Evolutionary conservation across 805 yeast genomes (phyloP).

Genomic region (Brettanomyces naardenensis): DNA sequence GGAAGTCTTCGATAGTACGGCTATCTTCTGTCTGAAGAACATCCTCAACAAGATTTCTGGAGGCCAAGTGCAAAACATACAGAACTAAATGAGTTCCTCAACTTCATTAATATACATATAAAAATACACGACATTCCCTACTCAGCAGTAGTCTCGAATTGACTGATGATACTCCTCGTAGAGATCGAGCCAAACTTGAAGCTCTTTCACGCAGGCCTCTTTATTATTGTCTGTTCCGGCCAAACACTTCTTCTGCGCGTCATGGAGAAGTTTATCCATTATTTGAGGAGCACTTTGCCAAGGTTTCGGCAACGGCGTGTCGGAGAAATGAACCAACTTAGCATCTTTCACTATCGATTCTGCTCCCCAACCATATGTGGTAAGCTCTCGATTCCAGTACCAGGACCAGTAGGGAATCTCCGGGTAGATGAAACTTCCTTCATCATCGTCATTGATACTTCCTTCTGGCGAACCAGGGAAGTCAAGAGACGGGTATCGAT

Average conservation of each 20-base stretch:
- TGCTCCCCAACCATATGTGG: constrained; percentile 29
- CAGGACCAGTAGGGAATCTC: constrained; percentile 4
- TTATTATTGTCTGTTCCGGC: constrained; percentile 1
- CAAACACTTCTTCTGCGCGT: constrained; percentile 23
- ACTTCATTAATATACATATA: not conserved
- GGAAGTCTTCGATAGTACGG: constrained; percentile 46
- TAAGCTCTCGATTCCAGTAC: constrained; percentile 2
- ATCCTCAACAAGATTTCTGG: constrained; percentile 36
- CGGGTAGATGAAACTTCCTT: not conserved
- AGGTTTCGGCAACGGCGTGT: constrained; percentile 60
- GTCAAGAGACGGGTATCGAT: constrained; percentile 7
- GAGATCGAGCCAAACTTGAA: constrained; percentile 9
- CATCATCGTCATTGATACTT: constrained; percentile 2
- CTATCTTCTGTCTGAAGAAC: constrained; percentile 46
- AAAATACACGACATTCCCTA: not conserved
- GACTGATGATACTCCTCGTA: constrained; percentile 9
- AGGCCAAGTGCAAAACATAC: constrained; percentile 14
- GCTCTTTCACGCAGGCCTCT: constrained; percentile 9
- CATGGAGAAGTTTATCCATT: constrained; percentile 6
- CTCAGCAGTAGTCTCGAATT: constrained; percentile 2
- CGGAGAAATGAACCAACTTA: constrained; percentile 53
- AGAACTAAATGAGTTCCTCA: not conserved
- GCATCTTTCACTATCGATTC: constrained; percentile 21
- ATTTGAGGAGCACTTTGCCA: constrained; percentile 32
- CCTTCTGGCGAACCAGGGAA: constrained; percentile 6